A percentile compares a stretch with the other conserved stretches of the same genome.
Conservation (phyloP, 768 basidiomycete species). For the Leccinum sublutescens region DNA sequence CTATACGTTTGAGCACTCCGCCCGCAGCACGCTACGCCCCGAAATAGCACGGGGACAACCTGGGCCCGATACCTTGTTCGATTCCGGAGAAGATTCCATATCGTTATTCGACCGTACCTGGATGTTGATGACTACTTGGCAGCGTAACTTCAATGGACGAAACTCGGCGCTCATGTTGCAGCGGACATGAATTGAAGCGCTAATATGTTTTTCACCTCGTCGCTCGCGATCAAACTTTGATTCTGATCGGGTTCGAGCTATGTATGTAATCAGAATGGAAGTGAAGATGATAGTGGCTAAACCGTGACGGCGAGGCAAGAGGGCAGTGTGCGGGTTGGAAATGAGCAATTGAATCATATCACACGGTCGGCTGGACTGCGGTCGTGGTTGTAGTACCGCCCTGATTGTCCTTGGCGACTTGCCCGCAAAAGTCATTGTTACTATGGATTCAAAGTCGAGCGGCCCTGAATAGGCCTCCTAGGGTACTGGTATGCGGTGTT, state of each 20-base stretch:
- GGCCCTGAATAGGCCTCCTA: background rate
- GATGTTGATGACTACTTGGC: background rate
- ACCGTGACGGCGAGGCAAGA: background rate
- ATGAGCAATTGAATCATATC: background rate
- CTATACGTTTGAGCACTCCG: constrained; percentile 1
- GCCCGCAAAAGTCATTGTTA: background rate
- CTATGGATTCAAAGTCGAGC: background rate
- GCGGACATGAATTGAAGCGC: background rate
- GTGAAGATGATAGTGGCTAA: background rate
- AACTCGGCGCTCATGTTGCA: background rate
- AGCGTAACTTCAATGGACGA: background rate
- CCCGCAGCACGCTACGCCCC: background rate
- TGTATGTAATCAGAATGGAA: background rate
- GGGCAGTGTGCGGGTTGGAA: background rate
- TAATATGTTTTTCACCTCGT: background rate
- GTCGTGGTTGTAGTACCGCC: background rate
- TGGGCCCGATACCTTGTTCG: background rate
- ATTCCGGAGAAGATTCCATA: constrained; percentile 2
- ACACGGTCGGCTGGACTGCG: background rate
- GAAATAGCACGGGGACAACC: constrained; percentile 1
- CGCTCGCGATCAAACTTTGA: background rate
- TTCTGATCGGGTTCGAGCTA: constrained; percentile 1
- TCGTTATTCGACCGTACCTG: background rate
- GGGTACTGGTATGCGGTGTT: background rate
- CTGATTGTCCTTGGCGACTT: background rate